Percentiles rank a stretch among this genome's conserved stretches.
These are phyloP conservation scores for Acanthamoeba sp. DNA, from an alignment of 208 protist species.

Conservation along the genomic window DNA sequence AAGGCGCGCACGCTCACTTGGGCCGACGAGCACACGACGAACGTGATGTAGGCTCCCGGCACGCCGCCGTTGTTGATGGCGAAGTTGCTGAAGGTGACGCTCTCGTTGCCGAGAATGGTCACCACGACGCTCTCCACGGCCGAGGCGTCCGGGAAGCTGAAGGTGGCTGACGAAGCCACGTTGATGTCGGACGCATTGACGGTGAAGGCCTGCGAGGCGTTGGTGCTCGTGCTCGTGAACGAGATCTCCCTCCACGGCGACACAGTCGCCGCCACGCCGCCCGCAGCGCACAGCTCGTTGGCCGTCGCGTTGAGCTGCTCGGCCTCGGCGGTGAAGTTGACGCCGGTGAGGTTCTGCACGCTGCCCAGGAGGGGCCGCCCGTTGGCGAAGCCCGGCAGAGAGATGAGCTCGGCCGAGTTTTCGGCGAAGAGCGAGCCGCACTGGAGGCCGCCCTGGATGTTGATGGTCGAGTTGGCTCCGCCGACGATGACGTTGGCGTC, in stretches of 20 bases:
- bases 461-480: background rate
- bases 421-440: constrained; percentile 15
- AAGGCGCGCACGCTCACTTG: background rate
- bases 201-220: background rate
- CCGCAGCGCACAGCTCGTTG: background rate
- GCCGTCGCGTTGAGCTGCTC: background rate
- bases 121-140: background rate
- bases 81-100: background rate
- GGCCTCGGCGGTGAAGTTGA: background rate
- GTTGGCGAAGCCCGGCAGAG: constrained; percentile 38
- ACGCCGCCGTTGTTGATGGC: background rate
- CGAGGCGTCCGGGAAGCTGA: background rate
- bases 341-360: background rate
- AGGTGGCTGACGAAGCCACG: background rate
- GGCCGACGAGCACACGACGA: background rate
- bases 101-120: background rate
- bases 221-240: background rate
- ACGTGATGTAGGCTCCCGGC: background rate
- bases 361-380: background rate
- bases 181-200: background rate
- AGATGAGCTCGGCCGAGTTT: background rate
- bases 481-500: background rate
- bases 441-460: constrained; percentile 9
- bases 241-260: background rate
- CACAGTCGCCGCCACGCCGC: background rate